Conservation (phyloP, 2,329 filamentous ascomycete species). For the Fusarium denticulatum region DNA sequence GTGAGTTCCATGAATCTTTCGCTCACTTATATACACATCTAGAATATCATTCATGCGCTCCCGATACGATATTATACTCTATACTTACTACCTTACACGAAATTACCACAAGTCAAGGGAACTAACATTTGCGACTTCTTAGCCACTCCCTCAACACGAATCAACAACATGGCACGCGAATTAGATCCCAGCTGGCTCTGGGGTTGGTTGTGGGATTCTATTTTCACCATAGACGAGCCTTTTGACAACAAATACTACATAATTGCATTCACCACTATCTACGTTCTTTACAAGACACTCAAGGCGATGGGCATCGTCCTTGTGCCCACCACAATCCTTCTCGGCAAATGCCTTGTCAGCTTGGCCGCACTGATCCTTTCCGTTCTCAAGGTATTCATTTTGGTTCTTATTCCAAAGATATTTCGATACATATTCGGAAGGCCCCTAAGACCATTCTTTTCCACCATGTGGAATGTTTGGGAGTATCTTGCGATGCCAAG, state of each 20-base stretch:
- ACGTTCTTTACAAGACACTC: background rate
- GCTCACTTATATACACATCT: background rate
- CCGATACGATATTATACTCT: background rate
- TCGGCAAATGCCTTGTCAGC: background rate
- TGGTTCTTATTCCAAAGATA: background rate
- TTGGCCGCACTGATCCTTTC: background rate
- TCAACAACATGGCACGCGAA: background rate
- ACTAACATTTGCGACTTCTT: background rate
- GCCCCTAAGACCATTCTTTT: background rate
- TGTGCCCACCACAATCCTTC: background rate
- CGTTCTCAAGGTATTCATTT: background rate
- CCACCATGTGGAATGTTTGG: background rate
- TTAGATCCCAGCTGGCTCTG: background rate
- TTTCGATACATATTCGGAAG: background rate
- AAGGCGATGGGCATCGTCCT: background rate
- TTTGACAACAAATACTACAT: slow-evolving; percentile 21
- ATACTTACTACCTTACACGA: background rate
- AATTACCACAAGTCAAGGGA: background rate
- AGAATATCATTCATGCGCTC: background rate
- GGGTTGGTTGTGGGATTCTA: slow-evolving; percentile 7
- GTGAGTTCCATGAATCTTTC: slow-evolving; percentile 3
- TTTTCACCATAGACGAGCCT: slow-evolving; percentile 5
- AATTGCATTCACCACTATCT: slow-evolving; percentile 5
- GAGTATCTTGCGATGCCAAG: background rate
- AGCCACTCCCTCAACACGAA: background rate